Evolutionary conservation across 2,329 filamentous ascomycete genomes (phyloP).

Genomic region (Alternaria solani): DNA sequence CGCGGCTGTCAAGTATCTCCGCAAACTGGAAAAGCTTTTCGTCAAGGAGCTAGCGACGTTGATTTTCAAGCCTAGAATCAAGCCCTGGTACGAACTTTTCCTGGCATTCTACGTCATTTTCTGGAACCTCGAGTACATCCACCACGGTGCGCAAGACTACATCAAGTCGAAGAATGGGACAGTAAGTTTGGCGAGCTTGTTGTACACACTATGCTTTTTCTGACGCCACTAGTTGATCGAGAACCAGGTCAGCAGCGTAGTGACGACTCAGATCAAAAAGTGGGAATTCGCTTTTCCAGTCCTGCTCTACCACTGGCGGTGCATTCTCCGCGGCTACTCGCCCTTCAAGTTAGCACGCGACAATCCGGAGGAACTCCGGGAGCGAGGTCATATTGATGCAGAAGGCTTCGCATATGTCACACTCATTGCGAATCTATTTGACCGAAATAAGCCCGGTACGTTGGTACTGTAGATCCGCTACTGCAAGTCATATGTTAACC

Average conservation of each 20-base stretch:
- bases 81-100: constrained; percentile 50
- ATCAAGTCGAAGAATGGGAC: constrained; percentile 47
- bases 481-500: constrained; percentile 8
- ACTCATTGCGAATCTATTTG: constrained; percentile 35
- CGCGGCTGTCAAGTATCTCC: constrained; percentile 43
- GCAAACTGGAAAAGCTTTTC: constrained; percentile 40
- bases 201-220: constrained; percentile 6
- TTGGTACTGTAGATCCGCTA: constrained; percentile 6
- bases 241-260: constrained; percentile 44
- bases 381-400: constrained; percentile 40
- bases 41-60: constrained; percentile 38
- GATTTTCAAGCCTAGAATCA: constrained; percentile 46
- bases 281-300: constrained; percentile 46
- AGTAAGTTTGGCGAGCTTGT: constrained; percentile 33
- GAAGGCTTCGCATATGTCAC: constrained; percentile 44
- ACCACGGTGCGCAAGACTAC: constrained; percentile 44
- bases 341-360: constrained; percentile 48
- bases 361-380: constrained; percentile 44
- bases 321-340: constrained; percentile 40
- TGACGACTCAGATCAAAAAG: constrained; percentile 44
- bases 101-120: constrained; percentile 47
- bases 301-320: constrained; percentile 46
- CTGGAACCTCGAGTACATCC: constrained; percentile 50
- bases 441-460: constrained; percentile 38
- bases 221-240: constrained; percentile 40